These are phyloP conservation scores for Ustilaginoidea virens DNA, from an alignment of 2,329 filamentous ascomycete genomes.

Conservation along the genomic window DNA sequence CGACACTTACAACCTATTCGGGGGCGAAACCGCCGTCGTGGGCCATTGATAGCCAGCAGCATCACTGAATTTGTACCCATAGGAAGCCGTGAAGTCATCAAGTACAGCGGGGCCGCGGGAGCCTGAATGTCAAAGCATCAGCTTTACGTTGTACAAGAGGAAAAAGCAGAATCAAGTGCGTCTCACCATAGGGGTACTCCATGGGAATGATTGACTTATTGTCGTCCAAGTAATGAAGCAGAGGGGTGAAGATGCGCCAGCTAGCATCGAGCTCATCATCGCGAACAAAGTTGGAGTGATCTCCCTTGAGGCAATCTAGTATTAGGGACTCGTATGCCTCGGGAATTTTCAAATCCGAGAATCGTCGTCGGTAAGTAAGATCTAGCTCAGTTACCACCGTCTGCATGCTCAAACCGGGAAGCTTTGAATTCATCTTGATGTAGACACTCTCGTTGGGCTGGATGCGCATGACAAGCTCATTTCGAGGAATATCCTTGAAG, in stretches of 20 bases:
- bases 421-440: constrained; percentile 99
- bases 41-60: constrained; percentile 94
- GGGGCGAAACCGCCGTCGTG: constrained; percentile 48
- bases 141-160: constrained; percentile 1
- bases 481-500: constrained; percentile 98
- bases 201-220: constrained; percentile 99
- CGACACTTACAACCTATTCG: constrained; percentile 63
- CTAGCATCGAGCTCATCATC: constrained; percentile 93
- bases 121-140: constrained; percentile 48
- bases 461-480: constrained; percentile 97
- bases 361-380: constrained; percentile 91
- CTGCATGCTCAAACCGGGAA: constrained; percentile 97
- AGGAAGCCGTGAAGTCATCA: constrained; percentile 95
- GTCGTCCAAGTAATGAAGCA: constrained; percentile 94
- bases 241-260: constrained; percentile 96
- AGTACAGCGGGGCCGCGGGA: constrained; percentile 92
- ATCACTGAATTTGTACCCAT: constrained; percentile 98
- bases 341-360: constrained; percentile 98
- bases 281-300: constrained; percentile 98
- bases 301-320: constrained; percentile 92
- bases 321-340: constrained; percentile 98
- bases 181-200: constrained; percentile 96
- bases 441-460: constrained; percentile 99
- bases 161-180: neutral
- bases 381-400: constrained; percentile 97